Evolutionary conservation across 331 rosid genomes (phyloP).

Genomic region (Rosa hybrid): DNA sequence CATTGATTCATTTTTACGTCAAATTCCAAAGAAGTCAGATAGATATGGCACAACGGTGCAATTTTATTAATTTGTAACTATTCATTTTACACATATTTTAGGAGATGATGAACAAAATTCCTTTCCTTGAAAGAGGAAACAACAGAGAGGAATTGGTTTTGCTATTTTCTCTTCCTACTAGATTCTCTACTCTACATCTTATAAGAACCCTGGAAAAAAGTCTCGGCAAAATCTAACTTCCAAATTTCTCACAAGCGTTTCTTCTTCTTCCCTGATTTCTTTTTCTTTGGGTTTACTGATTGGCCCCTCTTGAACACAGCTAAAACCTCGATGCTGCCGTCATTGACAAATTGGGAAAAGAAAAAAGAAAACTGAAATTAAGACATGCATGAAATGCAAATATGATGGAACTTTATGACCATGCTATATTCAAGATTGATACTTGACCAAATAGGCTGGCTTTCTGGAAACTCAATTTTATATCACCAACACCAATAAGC

Average conservation of each 20-base stretch:
- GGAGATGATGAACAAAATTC: conserved; percentile 2
- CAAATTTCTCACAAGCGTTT: conserved; percentile 39
- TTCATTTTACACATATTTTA: conserved; percentile 28
- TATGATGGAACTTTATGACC: neutral
- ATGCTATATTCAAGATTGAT: neutral
- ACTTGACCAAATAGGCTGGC: neutral
- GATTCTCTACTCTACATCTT: conserved; percentile 1
- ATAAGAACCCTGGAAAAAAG: neutral
- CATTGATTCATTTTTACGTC: conserved; percentile 18
- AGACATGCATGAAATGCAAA: neutral
- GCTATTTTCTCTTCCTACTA: conserved; percentile 3
- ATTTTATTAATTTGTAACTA: conserved; percentile 23
- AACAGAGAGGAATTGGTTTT: conserved; percentile 12
- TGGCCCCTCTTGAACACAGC: conserved; percentile 84
- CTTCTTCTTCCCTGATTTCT: conserved; percentile 77
- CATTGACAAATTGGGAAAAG: neutral
- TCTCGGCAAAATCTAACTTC: conserved; percentile 13
- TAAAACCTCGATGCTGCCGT: conserved; percentile 82
- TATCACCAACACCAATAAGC: neutral
- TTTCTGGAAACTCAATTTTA: neutral
- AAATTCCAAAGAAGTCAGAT: conserved; percentile 20
- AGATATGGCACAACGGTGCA: conserved; percentile 14
- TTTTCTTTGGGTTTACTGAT: conserved; percentile 47
- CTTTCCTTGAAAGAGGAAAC: neutral
- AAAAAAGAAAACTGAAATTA: neutral